phyloP scores from a whole-genome alignment of 202 grass and related monocot genomes.

The Schoenoplectus tabernaemontani region DNA sequence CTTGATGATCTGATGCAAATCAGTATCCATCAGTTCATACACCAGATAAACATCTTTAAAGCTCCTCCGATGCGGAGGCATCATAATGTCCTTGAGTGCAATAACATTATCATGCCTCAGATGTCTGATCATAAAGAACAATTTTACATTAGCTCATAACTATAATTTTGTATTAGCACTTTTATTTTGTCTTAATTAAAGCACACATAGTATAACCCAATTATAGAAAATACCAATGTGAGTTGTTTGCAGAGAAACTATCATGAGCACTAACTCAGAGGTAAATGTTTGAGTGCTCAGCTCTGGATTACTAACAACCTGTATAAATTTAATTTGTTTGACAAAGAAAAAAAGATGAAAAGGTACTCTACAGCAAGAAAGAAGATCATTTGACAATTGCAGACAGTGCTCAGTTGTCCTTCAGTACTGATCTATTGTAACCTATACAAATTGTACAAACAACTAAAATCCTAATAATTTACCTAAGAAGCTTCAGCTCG shows the following conservation, averaged over 20 bases:
- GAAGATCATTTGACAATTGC: neutral
- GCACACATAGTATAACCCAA: too few species aligned
- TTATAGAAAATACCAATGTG: too few species aligned
- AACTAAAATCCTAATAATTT: neutral
- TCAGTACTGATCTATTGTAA: neutral
- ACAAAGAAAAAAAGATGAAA: neutral
- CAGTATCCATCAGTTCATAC: conserved; percentile 84
- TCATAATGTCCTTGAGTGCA: conserved; percentile 81
- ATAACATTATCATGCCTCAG: conserved; percentile 78
- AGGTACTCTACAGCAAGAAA: neutral
- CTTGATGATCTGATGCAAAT: conserved; percentile 81
- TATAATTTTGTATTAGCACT: neutral
- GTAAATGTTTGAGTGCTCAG: neutral
- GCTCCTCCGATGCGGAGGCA: conserved; percentile 59
- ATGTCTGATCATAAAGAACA: conserved; percentile 39
- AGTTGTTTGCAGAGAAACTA: neutral
- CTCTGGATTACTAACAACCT: neutral
- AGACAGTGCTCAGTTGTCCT: too few species aligned
- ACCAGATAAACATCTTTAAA: conserved; percentile 92
- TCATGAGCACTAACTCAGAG: neutral
- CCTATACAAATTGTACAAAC: neutral
- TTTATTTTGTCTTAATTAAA: too few species aligned
- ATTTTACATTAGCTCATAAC: neutral
- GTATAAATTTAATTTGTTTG: too few species aligned
- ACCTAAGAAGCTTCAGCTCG: conserved; percentile 66